phyloP scores from a whole-genome alignment of 2,329 filamentous ascomycete genomes.

The Epichloe sibirici region DNA sequence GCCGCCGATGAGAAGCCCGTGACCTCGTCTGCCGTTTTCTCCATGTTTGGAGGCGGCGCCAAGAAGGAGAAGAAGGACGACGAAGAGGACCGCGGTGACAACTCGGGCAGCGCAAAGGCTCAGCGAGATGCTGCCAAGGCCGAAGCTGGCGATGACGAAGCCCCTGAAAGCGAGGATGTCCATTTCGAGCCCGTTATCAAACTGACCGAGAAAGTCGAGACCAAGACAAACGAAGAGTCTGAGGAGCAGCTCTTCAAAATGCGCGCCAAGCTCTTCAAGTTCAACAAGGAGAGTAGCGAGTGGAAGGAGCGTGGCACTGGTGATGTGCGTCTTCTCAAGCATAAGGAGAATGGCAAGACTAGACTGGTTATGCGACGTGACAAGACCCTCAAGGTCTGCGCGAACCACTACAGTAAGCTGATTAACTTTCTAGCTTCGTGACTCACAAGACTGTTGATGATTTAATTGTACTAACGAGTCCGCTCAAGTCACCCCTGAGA shows the following conservation, averaged over 20 bases:
- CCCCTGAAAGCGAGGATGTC: slow-evolving; percentile 79
- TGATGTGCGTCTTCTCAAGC: slow-evolving; percentile 91
- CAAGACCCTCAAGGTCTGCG: slow-evolving; percentile 99
- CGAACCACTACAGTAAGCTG: slow-evolving; percentile 92
- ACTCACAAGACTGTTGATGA: not conserved
- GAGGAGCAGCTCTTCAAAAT: slow-evolving; percentile 99
- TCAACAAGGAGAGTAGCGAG: slow-evolving; percentile 80
- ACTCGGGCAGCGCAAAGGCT: slow-evolving; percentile 78
- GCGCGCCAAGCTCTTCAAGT: slow-evolving; percentile 99
- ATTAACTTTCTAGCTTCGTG: not conserved
- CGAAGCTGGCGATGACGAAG: slow-evolving; percentile 54
- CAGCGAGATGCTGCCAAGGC: slow-evolving; percentile 51
- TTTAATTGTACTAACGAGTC: slow-evolving; percentile 1
- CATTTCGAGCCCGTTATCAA: slow-evolving; percentile 96
- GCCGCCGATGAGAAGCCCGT: slow-evolving; percentile 22
- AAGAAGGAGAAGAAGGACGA: slow-evolving; percentile 91
- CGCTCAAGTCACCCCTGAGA: slow-evolving; percentile 75
- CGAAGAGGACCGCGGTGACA: slow-evolving; percentile 69
- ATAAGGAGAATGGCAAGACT: slow-evolving; percentile 97
- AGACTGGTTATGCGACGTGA: slow-evolving; percentile 96
- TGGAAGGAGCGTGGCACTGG: slow-evolving; percentile 99
- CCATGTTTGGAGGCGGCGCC: slow-evolving; percentile 95
- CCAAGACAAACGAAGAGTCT: slow-evolving; percentile 94
- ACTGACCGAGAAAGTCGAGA: slow-evolving; percentile 92
- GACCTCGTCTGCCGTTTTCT: slow-evolving; percentile 65